Percentiles rank a stretch among this genome's conserved stretches.
These are phyloP conservation scores for Pezicula carpinea DNA, from an alignment of 2,329 filamentous ascomycete genomes.

Conservation along the genomic window DNA sequence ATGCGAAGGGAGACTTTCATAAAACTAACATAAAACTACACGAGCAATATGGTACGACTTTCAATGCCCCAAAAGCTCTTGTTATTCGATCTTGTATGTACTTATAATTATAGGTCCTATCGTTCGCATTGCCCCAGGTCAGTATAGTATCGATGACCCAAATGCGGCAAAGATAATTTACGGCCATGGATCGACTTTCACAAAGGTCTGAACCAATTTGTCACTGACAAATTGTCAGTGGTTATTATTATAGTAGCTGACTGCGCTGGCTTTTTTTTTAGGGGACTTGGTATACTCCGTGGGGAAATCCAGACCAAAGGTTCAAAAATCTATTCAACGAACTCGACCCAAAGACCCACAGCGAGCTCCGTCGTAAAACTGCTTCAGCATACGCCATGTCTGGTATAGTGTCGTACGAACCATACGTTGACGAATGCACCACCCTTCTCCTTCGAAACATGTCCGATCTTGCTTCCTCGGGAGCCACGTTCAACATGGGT, in stretches of 20 bases:
- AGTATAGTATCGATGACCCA: slow-evolving; percentile 39
- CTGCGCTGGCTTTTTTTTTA: too few relatives aligned
- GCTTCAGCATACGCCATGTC: slow-evolving; percentile 41
- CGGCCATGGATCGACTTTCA: slow-evolving; percentile 32
- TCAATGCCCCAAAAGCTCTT: too few relatives aligned
- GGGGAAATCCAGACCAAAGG: slow-evolving; percentile 9
- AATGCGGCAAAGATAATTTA: slow-evolving; percentile 35
- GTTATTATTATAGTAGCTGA: not conserved
- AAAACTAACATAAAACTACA: slow-evolving; percentile 34
- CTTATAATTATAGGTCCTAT: slow-evolving; percentile 23
- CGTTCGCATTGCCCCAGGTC: slow-evolving; percentile 41
- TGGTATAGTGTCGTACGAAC: slow-evolving; percentile 39
- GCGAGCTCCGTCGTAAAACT: slow-evolving; percentile 33
- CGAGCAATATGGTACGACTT: slow-evolving; percentile 29
- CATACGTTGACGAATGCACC: slow-evolving; percentile 40
- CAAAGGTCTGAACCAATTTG: slow-evolving; percentile 22
- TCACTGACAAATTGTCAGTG: not conserved
- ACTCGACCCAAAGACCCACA: slow-evolving; percentile 31
- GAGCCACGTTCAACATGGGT: slow-evolving; percentile 30
- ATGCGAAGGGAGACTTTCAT: slow-evolving; percentile 32
- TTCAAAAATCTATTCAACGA: slow-evolving; percentile 26
- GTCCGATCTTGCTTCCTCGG: slow-evolving; percentile 27
- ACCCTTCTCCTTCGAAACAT: slow-evolving; percentile 33
- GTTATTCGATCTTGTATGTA: not conserved
- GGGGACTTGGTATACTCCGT: not conserved